Evolutionary conservation across 2,329 filamentous ascomycete species (phyloP).

Genomic region (Cryoendolithus antarcticus): DNA sequence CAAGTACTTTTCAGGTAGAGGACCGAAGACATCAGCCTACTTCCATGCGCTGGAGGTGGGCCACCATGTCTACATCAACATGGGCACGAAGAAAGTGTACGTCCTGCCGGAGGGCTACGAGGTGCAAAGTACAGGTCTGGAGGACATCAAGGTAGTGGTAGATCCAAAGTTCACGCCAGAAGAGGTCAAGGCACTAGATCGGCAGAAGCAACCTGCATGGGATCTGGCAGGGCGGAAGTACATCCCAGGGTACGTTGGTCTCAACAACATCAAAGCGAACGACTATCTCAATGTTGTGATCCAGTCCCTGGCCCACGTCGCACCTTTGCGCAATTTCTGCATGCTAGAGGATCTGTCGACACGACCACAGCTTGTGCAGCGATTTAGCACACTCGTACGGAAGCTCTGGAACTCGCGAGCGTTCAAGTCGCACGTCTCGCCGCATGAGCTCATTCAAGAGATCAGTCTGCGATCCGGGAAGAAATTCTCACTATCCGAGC

Average conservation of each 20-base stretch:
- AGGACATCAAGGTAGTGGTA: constrained; percentile 96
- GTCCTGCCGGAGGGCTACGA: constrained; percentile 95
- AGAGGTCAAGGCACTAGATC: constrained; percentile 72
- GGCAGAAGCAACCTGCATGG: constrained; percentile 47
- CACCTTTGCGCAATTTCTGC: constrained; percentile 81
- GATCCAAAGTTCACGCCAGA: constrained; percentile 73
- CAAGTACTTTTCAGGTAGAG: constrained; percentile 93
- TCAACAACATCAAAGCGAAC: constrained; percentile 99
- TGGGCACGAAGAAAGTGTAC: constrained; percentile 82
- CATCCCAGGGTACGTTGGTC: constrained; percentile 86
- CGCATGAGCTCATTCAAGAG: constrained; percentile 92
- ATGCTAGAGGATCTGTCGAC: constrained; percentile 70
- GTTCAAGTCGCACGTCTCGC: constrained; percentile 93
- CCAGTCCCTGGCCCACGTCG: constrained; percentile 80
- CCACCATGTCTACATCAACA: constrained; percentile 97
- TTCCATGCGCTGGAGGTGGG: constrained; percentile 91
- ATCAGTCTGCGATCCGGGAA: constrained; percentile 83
- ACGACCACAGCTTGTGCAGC: constrained; percentile 69
- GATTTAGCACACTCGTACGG: constrained; percentile 78
- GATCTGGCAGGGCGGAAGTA: constrained; percentile 78
- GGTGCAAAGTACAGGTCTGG: constrained; percentile 83
- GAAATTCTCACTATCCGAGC: constrained; percentile 77
- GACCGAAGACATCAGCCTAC: constrained; percentile 89
- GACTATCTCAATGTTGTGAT: constrained; percentile 96
- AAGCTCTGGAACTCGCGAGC: constrained; percentile 98